Evolutionary conservation across 176 grass and related monocot genomes (phyloP), one percentile per base, ranked within the genome.

Genomic region (Oropetium thomaeum): DNA sequence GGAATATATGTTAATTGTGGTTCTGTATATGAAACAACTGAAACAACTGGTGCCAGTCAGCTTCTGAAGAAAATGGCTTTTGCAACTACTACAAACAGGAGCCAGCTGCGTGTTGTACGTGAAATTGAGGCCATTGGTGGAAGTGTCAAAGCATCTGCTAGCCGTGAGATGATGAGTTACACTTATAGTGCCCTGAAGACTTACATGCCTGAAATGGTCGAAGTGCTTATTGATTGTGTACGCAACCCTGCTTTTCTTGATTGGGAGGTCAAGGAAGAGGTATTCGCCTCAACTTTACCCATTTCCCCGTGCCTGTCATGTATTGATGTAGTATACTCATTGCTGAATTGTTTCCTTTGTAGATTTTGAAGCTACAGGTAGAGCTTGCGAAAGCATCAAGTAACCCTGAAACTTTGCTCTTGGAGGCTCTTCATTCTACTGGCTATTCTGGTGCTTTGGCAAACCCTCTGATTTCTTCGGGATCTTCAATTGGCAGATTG

Each of bases 241-340:
- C 75, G 89, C 34, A 98, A 98, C 70, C 77, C 91, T 65, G 91
- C 89, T 69, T 92, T 94, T 33, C 86, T 98, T 53, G 91, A 98
- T 49, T 98, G 91, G 95, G 95, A 98, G 62, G 86, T 98, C n/a
- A 98, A 89, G 69, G 91, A 98, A 82, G 86, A 94, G 86, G 95
- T 94, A 91, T 59, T 73, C 40, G 48, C 75, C 23, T 57, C 55
- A 65, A 32, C 63, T 73, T 41, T 35, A 10, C 73, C n/a, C 47
- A 10, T 8, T 84, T 32, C 0, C 72, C n/a, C 49, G 12, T 20
- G 16, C 61, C 13, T 81, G 7, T 73, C n/a, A 58, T 83, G 55
- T 42, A 68, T 68, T 34, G 66, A 38, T 66, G 39, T 17, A 48
- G 34, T 61, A 51, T 58, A 3, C 55, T 62, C 2, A 25, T 55